Evolutionary conservation across 139 green algal species (phyloP), one percentile per base, ranked within the genome.

Genomic region (Yamagishiella unicocca): DNA sequence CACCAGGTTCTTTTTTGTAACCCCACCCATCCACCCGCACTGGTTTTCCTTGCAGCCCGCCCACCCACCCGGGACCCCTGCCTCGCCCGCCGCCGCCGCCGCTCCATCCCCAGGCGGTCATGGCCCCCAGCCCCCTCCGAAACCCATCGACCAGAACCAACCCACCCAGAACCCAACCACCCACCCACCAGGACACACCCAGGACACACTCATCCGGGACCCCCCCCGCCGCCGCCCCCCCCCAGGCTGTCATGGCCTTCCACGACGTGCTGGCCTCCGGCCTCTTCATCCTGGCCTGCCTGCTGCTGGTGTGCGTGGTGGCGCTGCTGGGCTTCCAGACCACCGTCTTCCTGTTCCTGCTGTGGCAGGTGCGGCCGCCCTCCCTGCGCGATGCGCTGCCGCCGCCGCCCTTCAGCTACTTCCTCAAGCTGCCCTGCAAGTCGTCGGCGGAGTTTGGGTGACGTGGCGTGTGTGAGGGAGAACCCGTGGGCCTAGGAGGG

Each of bases 361-460:
- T 85, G 31, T 89, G 64, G 62, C 85, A 89, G 74, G 81, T 87
- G 43, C 42, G 83, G 1, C 83, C 82, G 31, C 82, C 82, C 19
- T 62, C 37, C 2, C 67, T 87, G 19, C 43, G 82, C 12, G 82
- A 87, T 33, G 45, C 82, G 35, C 68, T 87, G 45, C 82, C 82
- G 10, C 67, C 82, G 35, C 45, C 66, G 45, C 82, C 82, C 27
- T 25, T 87, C 21, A 73, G 21, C 27, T 87, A 87, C 68, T 87
- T 87, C 67, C n/a, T 87, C 42, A 64, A 67, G 31, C 67, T 87
- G 67, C 82, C 82, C 27, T 87, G 82, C 82, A 80, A 80, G 53
- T 73, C 55, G 31, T 37, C 77, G 7, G 77, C 77, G 27, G 77
- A 84, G 58, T 84, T 73, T 27, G 77, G 77, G 9, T 84, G n/a